phyloP scores from a whole-genome alignment of 164 flowering plant species.

The Berberis thunbergii region DNA sequence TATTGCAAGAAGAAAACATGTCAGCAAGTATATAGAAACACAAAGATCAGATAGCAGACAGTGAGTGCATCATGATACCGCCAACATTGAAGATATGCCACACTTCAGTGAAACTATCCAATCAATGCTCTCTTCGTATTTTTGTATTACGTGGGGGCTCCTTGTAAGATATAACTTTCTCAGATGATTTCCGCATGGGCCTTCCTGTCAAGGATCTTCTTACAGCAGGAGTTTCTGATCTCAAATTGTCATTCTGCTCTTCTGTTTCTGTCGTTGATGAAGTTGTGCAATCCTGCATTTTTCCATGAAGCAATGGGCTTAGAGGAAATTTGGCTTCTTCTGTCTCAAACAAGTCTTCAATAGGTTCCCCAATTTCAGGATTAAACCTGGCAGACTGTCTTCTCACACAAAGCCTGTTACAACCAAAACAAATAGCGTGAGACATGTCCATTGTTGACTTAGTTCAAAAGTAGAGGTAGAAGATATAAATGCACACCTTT shows the following conservation, averaged over 20 bases:
- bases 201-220: slow-evolving; percentile 58
- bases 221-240: slow-evolving; percentile 10
- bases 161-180: slow-evolving; percentile 69
- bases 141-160: slow-evolving; percentile 52
- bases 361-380: slow-evolving; percentile 21
- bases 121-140: slow-evolving; percentile 48
- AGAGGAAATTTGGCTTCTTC: slow-evolving; percentile 31
- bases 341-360: slow-evolving; percentile 50
- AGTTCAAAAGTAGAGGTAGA: neutral
- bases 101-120: neutral
- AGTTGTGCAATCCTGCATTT: slow-evolving; percentile 12
- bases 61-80: neutral
- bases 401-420: slow-evolving; percentile 39
- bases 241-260: neutral
- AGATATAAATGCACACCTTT: slow-evolving; percentile 5
- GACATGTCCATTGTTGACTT: no score
- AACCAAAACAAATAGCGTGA: neutral
- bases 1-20: no score
- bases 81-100: no score
- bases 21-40: no score
- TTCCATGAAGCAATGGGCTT: slow-evolving; percentile 9
- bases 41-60: no score
- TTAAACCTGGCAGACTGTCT: slow-evolving; percentile 52
- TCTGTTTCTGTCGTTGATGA: slow-evolving; percentile 6
- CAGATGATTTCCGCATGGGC: slow-evolving; percentile 58